These are phyloP conservation scores for Lasiodiplodia hormozganensis DNA, from an alignment of 2,329 filamentous ascomycete genomes.

Conservation along the genomic window DNA sequence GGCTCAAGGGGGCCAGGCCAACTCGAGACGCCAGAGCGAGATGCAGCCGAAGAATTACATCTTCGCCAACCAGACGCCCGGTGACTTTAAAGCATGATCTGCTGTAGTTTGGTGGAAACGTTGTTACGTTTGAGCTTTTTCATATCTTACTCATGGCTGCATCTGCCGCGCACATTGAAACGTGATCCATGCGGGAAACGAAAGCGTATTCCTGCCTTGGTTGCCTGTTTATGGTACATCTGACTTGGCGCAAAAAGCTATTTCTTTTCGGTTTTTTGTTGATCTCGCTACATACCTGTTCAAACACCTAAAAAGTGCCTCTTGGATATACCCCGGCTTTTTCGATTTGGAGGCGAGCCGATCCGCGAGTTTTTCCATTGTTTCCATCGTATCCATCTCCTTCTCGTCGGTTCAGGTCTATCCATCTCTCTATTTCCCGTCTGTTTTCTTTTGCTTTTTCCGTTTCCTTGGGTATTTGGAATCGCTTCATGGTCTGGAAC, in stretches of 20 bases:
- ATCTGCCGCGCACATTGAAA: conserved; percentile 9
- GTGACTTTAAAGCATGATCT: conserved; percentile 47
- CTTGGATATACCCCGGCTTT: conserved; percentile 30
- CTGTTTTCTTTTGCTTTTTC: conserved; percentile 3
- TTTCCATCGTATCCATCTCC: conserved; percentile 10
- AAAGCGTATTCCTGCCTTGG: conserved; percentile 15
- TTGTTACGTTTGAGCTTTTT: conserved; percentile 15
- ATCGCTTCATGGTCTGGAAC: conserved; percentile 19
- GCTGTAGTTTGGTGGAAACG: conserved; percentile 4
- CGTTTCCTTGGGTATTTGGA: conserved; percentile 20
- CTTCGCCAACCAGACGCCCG: conserved; percentile 56
- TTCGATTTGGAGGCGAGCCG: conserved; percentile 28
- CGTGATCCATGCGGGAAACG: conserved; percentile 20
- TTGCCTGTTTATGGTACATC: conserved; percentile 22
- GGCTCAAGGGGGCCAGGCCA: conserved; percentile 22
- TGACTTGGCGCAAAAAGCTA: conserved; percentile 22
- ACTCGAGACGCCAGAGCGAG: conserved; percentile 37
- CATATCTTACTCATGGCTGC: conserved; percentile 17
- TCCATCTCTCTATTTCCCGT: conserved; percentile 12
- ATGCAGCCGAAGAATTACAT: conserved; percentile 54
- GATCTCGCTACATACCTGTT: conserved; percentile 29
- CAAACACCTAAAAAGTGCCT: conserved; percentile 25
- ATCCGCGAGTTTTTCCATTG: conserved; percentile 25
- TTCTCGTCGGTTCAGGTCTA: conserved; percentile 16
- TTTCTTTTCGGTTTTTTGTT: conserved; percentile 24